Conservation (phyloP, 2,329 filamentous ascomycete genomes). For the Nemania sp. region DNA sequence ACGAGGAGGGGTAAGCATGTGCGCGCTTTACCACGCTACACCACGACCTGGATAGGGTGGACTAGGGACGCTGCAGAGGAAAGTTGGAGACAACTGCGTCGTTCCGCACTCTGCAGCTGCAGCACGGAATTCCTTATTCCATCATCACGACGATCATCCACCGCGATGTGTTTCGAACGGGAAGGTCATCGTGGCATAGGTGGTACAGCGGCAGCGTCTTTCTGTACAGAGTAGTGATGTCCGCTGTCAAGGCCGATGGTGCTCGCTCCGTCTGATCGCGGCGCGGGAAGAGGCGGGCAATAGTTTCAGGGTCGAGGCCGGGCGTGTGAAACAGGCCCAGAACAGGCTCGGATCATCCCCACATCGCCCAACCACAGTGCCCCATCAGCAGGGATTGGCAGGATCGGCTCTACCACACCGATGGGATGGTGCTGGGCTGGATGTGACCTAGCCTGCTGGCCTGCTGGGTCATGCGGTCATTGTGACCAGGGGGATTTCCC, state of each 20-base stretch:
- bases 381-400: slow-evolving; percentile 33
- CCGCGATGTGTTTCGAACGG: slow-evolving; percentile 18
- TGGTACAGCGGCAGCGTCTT: slow-evolving; percentile 1
- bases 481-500: slow-evolving; percentile 21
- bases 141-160: slow-evolving; percentile 15
- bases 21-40: background rate
- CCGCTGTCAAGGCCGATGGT: slow-evolving; percentile 23
- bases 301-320: slow-evolving; percentile 20
- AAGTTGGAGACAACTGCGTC: slow-evolving; percentile 12
- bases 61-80: background rate
- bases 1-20: slow-evolving; percentile 13
- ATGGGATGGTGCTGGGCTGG: slow-evolving; percentile 35
- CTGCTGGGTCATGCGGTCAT: slow-evolving; percentile 26
- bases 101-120: slow-evolving; percentile 26
- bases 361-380: slow-evolving; percentile 30
- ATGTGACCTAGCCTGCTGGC: slow-evolving; percentile 26
- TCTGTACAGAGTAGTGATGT: background rate
- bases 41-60: background rate
- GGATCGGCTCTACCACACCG: slow-evolving; percentile 34
- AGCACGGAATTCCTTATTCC: slow-evolving; percentile 4
- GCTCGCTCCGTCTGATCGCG: slow-evolving; percentile 22
- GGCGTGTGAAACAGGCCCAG: slow-evolving; percentile 17
- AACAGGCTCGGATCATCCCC: slow-evolving; percentile 31
- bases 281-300: slow-evolving; percentile 28
- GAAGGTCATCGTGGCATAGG: slow-evolving; percentile 4